A percentile compares a stretch with the other conserved stretches of the same genome.
Conservation (phyloP, 495 filamentous ascomycete species). For the Alectoria sarmentosa region DNA sequence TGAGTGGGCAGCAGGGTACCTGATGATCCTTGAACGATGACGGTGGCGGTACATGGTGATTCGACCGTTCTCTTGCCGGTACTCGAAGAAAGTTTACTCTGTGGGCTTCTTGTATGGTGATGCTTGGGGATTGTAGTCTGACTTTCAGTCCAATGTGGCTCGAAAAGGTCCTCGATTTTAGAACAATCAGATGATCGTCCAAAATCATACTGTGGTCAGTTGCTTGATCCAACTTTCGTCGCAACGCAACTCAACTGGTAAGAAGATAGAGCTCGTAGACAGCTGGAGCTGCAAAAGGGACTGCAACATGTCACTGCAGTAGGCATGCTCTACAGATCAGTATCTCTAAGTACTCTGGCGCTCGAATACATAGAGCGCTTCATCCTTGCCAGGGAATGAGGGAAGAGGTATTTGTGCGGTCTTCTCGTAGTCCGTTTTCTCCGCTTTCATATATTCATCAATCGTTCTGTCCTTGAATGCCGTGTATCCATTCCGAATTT, state of each 20-base stretch:
- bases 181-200: not conserved
- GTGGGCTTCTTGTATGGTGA: not conserved
- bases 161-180: not conserved
- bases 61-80: not conserved
- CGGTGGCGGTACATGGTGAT: not conserved
- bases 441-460: constrained; percentile 47
- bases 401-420: constrained; percentile 44
- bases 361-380: constrained; percentile 44
- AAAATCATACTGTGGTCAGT: not conserved
- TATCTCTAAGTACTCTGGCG: not conserved
- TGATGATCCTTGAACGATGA: not conserved
- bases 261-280: not conserved
- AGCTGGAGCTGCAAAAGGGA: not conserved
- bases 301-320: not conserved
- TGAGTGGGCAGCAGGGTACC: not conserved
- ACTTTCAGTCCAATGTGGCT: not conserved
- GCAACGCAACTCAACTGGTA: not conserved
- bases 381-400: constrained; percentile 50
- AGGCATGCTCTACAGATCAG: not conserved
- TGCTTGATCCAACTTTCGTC: not conserved
- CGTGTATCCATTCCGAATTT: constrained; percentile 58
- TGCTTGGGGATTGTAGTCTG: not conserved
- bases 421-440: constrained; percentile 37
- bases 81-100: not conserved
- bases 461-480: constrained; percentile 47